Evolutionary conservation across 2,329 filamentous ascomycete genomes (phyloP).

Genomic region (Aphanocladium album): DNA sequence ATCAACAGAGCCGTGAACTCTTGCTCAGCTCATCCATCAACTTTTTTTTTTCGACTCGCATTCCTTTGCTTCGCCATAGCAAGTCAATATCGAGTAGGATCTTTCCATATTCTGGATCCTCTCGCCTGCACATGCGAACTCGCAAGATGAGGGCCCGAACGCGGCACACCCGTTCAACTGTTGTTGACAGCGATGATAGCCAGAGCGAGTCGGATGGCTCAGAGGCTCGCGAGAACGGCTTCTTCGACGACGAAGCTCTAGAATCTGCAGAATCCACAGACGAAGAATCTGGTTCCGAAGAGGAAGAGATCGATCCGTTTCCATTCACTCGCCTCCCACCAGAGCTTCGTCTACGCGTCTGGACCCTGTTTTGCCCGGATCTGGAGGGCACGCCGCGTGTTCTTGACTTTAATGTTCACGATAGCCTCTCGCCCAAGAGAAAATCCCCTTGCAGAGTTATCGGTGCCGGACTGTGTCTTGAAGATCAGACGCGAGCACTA

Average conservation of each 20-base stretch:
- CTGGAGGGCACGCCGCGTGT: slow-evolving; percentile 23
- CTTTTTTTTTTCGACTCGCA: not conserved
- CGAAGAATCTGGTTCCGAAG: not conserved
- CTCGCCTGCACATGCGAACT: not conserved
- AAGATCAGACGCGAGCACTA: slow-evolving; percentile 24
- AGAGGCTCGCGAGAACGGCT: not conserved
- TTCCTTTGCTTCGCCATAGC: not conserved
- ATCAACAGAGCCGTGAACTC: not conserved
- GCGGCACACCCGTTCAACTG: not conserved
- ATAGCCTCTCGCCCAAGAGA: slow-evolving; percentile 13
- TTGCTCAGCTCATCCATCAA: not conserved
- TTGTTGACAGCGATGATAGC: slow-evolving; percentile 5
- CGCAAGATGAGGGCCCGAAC: slow-evolving; percentile 1
- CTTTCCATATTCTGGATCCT: not conserved
- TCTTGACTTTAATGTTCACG: slow-evolving; percentile 22
- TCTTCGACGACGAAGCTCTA: slow-evolving; percentile 10
- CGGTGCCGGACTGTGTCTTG: slow-evolving; percentile 21
- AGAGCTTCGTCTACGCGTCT: slow-evolving; percentile 30
- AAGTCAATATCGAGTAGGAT: not conserved
- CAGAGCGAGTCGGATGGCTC: slow-evolving; percentile 1
- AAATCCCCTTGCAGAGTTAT: slow-evolving; percentile 13
- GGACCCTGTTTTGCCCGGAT: slow-evolving; percentile 29
- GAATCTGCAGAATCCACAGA: slow-evolving; percentile 5
- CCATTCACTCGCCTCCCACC: slow-evolving; percentile 26
- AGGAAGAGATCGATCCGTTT: slow-evolving; percentile 18